Percentiles rank a stretch among this genome's conserved stretches.
Conservation (phyloP, 768 basidiomycete species). For the Russula sp. region DNA sequence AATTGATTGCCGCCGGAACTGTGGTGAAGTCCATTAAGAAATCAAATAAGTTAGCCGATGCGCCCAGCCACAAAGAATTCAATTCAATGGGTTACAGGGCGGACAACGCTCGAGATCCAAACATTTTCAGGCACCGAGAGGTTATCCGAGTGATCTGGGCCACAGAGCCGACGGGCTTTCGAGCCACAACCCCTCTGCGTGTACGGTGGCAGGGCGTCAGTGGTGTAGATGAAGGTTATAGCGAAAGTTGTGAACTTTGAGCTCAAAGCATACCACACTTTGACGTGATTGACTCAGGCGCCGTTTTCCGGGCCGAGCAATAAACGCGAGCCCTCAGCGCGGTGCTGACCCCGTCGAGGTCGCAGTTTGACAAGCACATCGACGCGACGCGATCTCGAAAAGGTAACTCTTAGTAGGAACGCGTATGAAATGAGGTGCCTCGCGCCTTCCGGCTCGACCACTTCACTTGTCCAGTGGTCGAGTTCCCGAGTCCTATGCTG, state of each 20-base stretch:
- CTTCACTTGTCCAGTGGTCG: background rate
- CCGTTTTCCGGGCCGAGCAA: background rate
- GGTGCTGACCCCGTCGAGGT: background rate
- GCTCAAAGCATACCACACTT: too few species aligned
- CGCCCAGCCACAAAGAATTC: background rate
- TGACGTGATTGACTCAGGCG: too few species aligned
- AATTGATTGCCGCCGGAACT: background rate
- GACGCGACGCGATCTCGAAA: background rate
- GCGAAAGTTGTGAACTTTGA: background rate
- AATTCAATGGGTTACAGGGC: background rate
- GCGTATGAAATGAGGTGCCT: background rate
- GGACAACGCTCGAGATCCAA: background rate
- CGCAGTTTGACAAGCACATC: background rate
- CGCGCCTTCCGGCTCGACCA: background rate
- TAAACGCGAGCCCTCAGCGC: background rate
- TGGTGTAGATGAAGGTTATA: background rate
- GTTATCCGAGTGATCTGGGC: background rate
- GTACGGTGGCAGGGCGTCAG: background rate
- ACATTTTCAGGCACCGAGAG: background rate
- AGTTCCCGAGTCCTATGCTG: background rate
- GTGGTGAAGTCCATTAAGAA: background rate
- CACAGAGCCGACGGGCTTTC: background rate
- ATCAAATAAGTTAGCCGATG: background rate
- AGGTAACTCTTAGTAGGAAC: background rate
- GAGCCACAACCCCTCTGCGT: background rate